Evolutionary conservation across 805 yeast genomes (phyloP).

Genomic region (Zygoascus bituminiphila): DNA sequence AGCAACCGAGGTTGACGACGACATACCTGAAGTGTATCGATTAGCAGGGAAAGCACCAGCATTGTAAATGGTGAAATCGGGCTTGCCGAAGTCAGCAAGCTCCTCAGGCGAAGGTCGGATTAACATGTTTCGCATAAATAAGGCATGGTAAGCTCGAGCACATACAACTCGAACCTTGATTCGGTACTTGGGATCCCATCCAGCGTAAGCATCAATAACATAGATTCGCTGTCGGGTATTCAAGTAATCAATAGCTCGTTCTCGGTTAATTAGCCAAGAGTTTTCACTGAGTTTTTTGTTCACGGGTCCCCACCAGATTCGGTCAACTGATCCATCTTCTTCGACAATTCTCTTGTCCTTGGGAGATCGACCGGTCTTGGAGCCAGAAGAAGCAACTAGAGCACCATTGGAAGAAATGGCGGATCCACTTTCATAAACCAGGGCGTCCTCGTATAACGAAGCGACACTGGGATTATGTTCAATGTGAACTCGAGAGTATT

Average conservation of each 20-base stretch:
- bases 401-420: constrained; percentile 92
- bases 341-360: constrained; percentile 97
- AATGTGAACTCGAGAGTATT: constrained; percentile 34
- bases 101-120: constrained; percentile 92
- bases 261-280: constrained; percentile 92
- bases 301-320: constrained; percentile 99
- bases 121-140: constrained; percentile 97
- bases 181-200: constrained; percentile 98
- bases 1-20: constrained; percentile 90
- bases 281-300: constrained; percentile 89
- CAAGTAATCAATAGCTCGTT: constrained; percentile 93
- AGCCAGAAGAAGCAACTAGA: constrained; percentile 88
- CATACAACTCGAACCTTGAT: constrained; percentile 91
- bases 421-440: constrained; percentile 74
- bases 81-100: constrained; percentile 84
- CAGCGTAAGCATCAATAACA: constrained; percentile 95
- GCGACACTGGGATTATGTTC: constrained; percentile 89
- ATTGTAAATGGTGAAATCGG: constrained; percentile 96
- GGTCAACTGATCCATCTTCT: constrained; percentile 72
- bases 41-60: constrained; percentile 99
- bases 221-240: constrained; percentile 91
- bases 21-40: constrained; percentile 93
- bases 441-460: constrained; percentile 87
- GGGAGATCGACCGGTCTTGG: constrained; percentile 97
- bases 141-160: constrained; percentile 97